Base-by-base conservation (phyloP, 164 flowering plant species). In the Chimonanthus salicifolius region DNA sequence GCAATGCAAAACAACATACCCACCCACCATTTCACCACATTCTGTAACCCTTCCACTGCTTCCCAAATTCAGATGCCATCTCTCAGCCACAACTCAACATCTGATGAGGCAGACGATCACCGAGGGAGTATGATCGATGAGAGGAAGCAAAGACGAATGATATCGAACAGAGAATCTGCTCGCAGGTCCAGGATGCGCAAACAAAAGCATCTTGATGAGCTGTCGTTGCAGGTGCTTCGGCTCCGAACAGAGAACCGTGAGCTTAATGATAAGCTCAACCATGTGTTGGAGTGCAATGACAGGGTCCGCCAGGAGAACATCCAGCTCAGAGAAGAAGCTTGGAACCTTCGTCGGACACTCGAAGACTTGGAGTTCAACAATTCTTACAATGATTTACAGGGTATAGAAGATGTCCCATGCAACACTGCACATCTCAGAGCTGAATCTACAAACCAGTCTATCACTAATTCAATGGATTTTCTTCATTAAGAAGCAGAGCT, bases 161-260 rank as follows among this genome's bases (percentile, higher is more conserved):
- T 94, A 79, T 94, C 98, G 0, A 94, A 94, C 70, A 77, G 98
- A 73, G 98, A 94, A 77, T 94, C 98, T 2, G 98, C 98, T 5
- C 85, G 98, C 21, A 46, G 98, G 49, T 92, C 98, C 16, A 86
- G 98, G 62, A 92, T 92, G 97, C 80, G 98, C 45, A 94, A 94
- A 86, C 98, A 94, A 83, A 86, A 79, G 78, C 97, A 92, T 83
- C 85, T 94, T 11, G 93, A 91, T 73, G 98, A 94, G 85, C 94
- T 94, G 7, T 89, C 94, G 94, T 87, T 93, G 1, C 94, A 87
- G 81, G 97, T 94, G 48, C 78, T 86, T 45, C 86, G 90, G 89
- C 89, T 94, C 65, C 74, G 92, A 51, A 82, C 84, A 49, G 97
- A 94, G 84, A 94, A 94, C 70, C 89, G 89, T 72, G 88, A 88